These are phyloP conservation scores for Malassezia dermatis DNA, from an alignment of 1,284 basidiomycete species.

Conservation along the genomic window DNA sequence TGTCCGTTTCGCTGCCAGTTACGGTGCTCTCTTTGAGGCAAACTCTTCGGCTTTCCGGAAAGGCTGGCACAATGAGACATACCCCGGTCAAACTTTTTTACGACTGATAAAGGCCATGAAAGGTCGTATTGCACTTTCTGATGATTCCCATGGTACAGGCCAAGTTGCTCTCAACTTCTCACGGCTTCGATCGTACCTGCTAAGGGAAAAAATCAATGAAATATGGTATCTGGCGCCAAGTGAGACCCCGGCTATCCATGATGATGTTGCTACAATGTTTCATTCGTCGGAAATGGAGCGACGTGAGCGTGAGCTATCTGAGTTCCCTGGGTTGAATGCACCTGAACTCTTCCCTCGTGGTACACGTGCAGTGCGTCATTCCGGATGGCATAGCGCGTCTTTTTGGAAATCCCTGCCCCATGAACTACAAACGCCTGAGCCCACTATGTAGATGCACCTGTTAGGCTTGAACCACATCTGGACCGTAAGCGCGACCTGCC, in stretches of 20 bases:
- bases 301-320: background rate
- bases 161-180: conserved; percentile 79
- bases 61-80: conserved; percentile 66
- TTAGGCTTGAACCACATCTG: background rate
- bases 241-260: background rate
- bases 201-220: conserved; percentile 55
- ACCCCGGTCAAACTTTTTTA: conserved; percentile 66
- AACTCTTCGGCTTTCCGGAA: conserved; percentile 89
- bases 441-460: background rate
- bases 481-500: background rate
- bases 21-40: conserved; percentile 86
- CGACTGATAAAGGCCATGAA: conserved; percentile 61
- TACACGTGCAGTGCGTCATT: conserved; percentile 1
- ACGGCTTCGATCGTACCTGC: conserved; percentile 61
- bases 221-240: conserved; percentile 58
- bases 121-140: conserved; percentile 75
- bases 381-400: background rate
- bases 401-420: conserved; percentile 8
- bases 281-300: background rate
- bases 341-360: conserved; percentile 6
- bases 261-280: background rate
- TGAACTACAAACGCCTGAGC: background rate
- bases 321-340: background rate
- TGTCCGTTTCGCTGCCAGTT: conserved; percentile 61
- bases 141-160: conserved; percentile 85